Conservation (phyloP, 345 rosid species). For the Eucalyptus regnans region DNA sequence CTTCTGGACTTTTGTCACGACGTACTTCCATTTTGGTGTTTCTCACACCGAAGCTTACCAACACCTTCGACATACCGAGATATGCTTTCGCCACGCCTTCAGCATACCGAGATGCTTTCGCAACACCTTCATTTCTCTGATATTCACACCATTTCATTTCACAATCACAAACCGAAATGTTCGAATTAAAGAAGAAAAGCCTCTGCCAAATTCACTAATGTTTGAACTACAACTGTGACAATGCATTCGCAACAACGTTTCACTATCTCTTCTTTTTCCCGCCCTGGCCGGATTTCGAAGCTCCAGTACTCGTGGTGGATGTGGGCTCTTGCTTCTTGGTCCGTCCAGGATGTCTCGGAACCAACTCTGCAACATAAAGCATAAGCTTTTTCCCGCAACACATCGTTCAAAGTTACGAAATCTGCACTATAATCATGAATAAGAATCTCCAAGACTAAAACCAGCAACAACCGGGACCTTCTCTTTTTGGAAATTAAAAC, state of each 20-base stretch:
- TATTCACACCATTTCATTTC: neutral
- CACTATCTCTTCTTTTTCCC: slow-evolving; percentile 71
- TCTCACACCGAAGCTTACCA: rapidly evolving
- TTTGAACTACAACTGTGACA: neutral
- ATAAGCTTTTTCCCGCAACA: slow-evolving; percentile 65
- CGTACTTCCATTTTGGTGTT: neutral
- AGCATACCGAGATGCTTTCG: neutral
- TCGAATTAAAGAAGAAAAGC: neutral
- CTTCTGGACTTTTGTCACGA: neutral
- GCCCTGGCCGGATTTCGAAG: slow-evolving; percentile 67
- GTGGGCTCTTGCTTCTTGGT: slow-evolving; percentile 72
- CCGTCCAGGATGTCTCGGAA: slow-evolving; percentile 81
- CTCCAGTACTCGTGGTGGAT: slow-evolving; percentile 30
- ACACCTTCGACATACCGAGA: neutral
- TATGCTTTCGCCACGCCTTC: neutral
- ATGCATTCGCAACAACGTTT: neutral
- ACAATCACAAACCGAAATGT: neutral
- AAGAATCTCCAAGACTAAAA: neutral
- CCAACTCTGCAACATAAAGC: slow-evolving; percentile 82
- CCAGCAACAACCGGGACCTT: neutral
- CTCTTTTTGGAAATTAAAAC: neutral
- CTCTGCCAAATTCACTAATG: neutral
- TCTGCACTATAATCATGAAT: neutral
- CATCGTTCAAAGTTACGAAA: neutral
- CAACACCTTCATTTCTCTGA: neutral